Percentiles rank a stretch among this genome's conserved stretches.
phyloP scores from a whole-genome alignment of 2,329 filamentous ascomycete species.

The Alternaria incomplexa region DNA sequence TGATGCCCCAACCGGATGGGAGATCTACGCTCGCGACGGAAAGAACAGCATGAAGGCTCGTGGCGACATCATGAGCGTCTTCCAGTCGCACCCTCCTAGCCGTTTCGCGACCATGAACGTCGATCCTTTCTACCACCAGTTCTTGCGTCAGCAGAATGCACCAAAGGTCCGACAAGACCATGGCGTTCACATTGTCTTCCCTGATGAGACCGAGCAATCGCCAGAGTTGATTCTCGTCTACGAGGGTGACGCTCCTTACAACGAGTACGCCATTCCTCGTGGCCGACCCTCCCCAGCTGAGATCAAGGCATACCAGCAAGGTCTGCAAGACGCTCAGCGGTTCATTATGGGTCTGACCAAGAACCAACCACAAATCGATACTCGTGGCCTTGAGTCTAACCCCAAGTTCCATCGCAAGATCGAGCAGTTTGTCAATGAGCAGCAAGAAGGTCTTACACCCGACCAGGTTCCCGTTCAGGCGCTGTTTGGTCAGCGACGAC shows the following conservation, averaged over 20 bases:
- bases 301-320: constrained; percentile 61
- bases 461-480: constrained; percentile 64
- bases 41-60: constrained; percentile 82
- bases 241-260: constrained; percentile 65
- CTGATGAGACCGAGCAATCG: constrained; percentile 64
- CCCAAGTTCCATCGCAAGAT: constrained; percentile 70
- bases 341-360: constrained; percentile 61
- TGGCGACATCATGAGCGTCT: constrained; percentile 74
- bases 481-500: constrained; percentile 54
- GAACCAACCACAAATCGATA: constrained; percentile 62
- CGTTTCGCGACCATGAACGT: constrained; percentile 71
- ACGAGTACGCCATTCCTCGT: constrained; percentile 62
- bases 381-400: constrained; percentile 61
- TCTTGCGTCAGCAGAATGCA: constrained; percentile 69
- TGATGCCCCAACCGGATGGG: constrained; percentile 78
- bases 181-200: constrained; percentile 76
- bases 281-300: constrained; percentile 63
- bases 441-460: constrained; percentile 58
- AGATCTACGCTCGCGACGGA: constrained; percentile 84
- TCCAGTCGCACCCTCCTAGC: constrained; percentile 75
- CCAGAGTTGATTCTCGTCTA: constrained; percentile 75
- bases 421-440: constrained; percentile 62
- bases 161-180: constrained; percentile 69
- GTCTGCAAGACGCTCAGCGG: constrained; percentile 64
- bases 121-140: constrained; percentile 80